Conservation (phyloP, 768 basidiomycete species). For the Auriscalpium orientale region DNA sequence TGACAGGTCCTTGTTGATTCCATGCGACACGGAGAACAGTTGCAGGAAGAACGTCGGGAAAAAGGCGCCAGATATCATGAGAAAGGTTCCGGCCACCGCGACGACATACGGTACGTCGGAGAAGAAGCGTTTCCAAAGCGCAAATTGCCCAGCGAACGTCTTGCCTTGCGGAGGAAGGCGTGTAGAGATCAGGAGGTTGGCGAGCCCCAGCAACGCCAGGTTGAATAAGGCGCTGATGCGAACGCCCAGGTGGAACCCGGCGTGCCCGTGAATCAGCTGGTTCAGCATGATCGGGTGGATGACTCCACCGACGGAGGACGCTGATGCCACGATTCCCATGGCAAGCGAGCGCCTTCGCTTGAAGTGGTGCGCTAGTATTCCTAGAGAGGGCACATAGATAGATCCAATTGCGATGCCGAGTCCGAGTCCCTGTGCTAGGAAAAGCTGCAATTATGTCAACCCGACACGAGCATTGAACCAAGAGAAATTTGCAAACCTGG, state of each 20-base stretch:
- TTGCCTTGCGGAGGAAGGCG: constrained; percentile 29
- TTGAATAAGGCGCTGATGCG: constrained; percentile 35
- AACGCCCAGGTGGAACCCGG: constrained; percentile 40
- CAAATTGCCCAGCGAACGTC: constrained; percentile 30
- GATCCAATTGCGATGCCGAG: constrained; percentile 43
- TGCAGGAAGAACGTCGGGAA: constrained; percentile 8
- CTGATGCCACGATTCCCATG: constrained; percentile 48
- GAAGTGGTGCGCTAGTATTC: constrained; percentile 49
- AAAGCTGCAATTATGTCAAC: constrained; percentile 19
- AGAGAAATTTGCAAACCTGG: constrained; percentile 24
- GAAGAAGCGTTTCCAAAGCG: background rate
- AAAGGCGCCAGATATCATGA: background rate
- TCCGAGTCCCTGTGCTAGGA: constrained; percentile 43
- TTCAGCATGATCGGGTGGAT: constrained; percentile 62
- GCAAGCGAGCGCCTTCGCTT: constrained; percentile 38
- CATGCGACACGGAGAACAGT: constrained; percentile 42
- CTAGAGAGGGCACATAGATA: constrained; percentile 39
- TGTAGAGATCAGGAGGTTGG: constrained; percentile 33
- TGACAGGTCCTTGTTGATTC: constrained; percentile 37
- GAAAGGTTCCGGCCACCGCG: background rate
- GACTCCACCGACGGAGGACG: constrained; percentile 52
- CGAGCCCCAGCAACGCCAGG: constrained; percentile 30
- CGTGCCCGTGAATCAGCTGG: constrained; percentile 24
- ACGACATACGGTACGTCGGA: background rate
- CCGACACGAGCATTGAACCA: background rate